phyloP scores from a whole-genome alignment of 2,329 filamentous ascomycete genomes.

The Periconia sp. region DNA sequence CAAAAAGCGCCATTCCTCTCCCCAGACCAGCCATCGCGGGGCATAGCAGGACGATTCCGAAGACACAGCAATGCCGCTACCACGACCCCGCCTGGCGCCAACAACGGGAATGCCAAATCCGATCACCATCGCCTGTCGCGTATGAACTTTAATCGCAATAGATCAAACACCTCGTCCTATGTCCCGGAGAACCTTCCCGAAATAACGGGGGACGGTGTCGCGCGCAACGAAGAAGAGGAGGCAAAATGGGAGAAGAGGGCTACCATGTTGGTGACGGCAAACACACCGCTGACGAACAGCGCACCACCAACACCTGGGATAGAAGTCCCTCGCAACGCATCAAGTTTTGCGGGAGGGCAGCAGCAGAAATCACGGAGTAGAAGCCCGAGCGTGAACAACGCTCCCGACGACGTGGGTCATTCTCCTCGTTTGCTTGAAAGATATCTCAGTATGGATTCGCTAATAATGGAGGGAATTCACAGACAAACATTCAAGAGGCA shows the following conservation, averaged over 20 bases:
- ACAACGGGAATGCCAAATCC: slow-evolving; percentile 12
- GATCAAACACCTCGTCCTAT: slow-evolving; percentile 65
- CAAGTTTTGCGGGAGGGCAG: background rate
- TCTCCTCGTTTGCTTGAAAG: background rate
- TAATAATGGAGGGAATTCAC: slow-evolving; percentile 14
- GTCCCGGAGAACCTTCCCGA: slow-evolving; percentile 80
- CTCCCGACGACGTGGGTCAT: slow-evolving; percentile 42
- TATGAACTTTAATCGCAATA: slow-evolving; percentile 64
- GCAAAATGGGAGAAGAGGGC: slow-evolving; percentile 90
- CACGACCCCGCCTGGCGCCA: slow-evolving; percentile 11
- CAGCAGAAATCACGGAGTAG: slow-evolving; percentile 26
- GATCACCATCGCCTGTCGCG: slow-evolving; percentile 60
- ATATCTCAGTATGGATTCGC: slow-evolving; percentile 7
- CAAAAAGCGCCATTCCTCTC: slow-evolving; percentile 28
- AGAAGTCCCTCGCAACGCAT: slow-evolving; percentile 14
- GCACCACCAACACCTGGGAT: slow-evolving; percentile 31
- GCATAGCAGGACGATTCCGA: slow-evolving; percentile 34
- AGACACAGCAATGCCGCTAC: slow-evolving; percentile 37
- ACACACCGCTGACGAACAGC: slow-evolving; percentile 47
- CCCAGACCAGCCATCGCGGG: slow-evolving; percentile 22
- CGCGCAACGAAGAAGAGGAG: slow-evolving; percentile 48
- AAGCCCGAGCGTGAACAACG: slow-evolving; percentile 41
- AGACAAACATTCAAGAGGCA: slow-evolving; percentile 83
- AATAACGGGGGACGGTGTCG: slow-evolving; percentile 56
- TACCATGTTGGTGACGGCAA: slow-evolving; percentile 74